These are phyloP conservation scores for Corrigiola litoralis DNA, from an alignment of 179 eudicot genomes.

Conservation along the genomic window DNA sequence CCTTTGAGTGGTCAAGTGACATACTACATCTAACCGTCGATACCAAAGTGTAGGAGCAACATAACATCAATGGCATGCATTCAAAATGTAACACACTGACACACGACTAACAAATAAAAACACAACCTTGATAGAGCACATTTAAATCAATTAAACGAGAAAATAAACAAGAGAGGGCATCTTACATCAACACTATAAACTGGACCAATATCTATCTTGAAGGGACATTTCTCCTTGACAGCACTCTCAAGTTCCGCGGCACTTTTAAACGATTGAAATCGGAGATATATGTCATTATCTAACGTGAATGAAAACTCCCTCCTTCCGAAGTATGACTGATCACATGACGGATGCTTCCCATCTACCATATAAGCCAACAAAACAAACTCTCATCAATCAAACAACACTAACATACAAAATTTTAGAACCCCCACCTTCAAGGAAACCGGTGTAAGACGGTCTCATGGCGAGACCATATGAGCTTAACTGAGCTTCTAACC, in stretches of 20 bases:
- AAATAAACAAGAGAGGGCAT: background rate
- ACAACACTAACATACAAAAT: background rate
- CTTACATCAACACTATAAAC: constrained; percentile 89
- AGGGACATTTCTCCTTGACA: constrained; percentile 79
- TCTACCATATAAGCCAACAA: constrained; percentile 35
- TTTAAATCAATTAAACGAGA: background rate
- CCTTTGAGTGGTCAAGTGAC: too few species aligned
- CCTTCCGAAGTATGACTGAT: constrained; percentile 66
- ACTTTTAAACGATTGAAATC: constrained; percentile 72
- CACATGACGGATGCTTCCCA: constrained; percentile 94
- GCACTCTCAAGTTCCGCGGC: constrained; percentile 67
- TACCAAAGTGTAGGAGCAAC: too few species aligned
- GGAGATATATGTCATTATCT: constrained; percentile 66
- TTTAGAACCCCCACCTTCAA: background rate
- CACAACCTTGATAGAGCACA: background rate
- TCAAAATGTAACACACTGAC: too few species aligned
- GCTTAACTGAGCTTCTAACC: too few species aligned
- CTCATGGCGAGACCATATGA: too few species aligned
- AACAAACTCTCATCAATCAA: too few species aligned
- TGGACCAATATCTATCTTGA: constrained; percentile 92
- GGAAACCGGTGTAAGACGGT: background rate
- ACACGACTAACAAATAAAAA: too few species aligned
- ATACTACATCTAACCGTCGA: too few species aligned
- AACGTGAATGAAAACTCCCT: constrained; percentile 87
- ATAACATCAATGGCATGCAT: too few species aligned